A percentile compares a stretch with the other conserved stretches of the same genome.
phyloP scores from a whole-genome alignment of 495 filamentous ascomycete species.

The Neurospora sp. region DNA sequence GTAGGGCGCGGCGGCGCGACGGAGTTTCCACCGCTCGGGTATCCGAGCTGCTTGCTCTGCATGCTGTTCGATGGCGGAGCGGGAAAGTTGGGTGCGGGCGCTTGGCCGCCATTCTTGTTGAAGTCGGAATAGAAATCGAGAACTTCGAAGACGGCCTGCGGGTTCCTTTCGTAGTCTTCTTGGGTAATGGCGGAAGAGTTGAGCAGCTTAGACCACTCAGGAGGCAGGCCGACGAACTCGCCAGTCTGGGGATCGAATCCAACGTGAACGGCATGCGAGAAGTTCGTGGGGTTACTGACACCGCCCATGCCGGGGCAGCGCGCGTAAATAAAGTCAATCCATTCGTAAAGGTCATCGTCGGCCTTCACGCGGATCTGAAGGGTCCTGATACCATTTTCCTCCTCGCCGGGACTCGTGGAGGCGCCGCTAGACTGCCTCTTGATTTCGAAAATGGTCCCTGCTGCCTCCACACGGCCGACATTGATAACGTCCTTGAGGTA shows the following conservation, averaged over 20 bases:
- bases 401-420: conserved; percentile 47
- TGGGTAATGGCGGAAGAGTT: conserved; percentile 94
- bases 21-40: conserved; percentile 44
- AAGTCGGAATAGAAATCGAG: conserved; percentile 96
- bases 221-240: conserved; percentile 83
- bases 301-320: conserved; percentile 95
- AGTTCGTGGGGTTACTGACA: conserved; percentile 96
- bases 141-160: conserved; percentile 95
- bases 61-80: conserved; percentile 45
- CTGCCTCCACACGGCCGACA: conserved; percentile 76
- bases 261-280: conserved; percentile 91
- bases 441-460: conserved; percentile 85
- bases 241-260: conserved; percentile 92
- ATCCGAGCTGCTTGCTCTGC: conserved; percentile 58
- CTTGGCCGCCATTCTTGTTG: conserved; percentile 73
- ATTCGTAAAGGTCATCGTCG: conserved; percentile 94
- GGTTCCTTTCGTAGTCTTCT: conserved; percentile 94
- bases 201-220: conserved; percentile 92
- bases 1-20: conserved; percentile 73
- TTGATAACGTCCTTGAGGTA: conserved; percentile 73
- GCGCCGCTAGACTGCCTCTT: conserved; percentile 57
- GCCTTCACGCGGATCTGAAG: conserved; percentile 83
- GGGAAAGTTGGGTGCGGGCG: conserved; percentile 60
- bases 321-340: conserved; percentile 95
- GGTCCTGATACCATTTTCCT: conserved; percentile 69